Base-by-base conservation (phyloP, 306 rosid genomes). In the Dalbergia cultrata region DNA sequence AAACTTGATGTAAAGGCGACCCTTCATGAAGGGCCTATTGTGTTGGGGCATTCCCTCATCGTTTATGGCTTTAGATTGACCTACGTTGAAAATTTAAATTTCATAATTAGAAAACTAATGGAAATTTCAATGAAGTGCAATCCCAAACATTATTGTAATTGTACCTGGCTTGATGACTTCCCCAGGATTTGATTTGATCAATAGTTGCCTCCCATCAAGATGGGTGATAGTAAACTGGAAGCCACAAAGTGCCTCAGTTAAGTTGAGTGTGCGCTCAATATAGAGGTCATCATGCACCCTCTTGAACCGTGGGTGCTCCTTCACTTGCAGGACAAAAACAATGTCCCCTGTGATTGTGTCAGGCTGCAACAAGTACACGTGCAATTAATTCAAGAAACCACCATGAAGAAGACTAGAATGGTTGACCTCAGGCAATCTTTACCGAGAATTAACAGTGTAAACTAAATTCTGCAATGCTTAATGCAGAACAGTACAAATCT, bases 81-180 rank as follows among this genome's bases (percentile, higher is more conserved):
- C 94, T 92, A 62, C 67, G 70, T 47, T 49, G 58, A 5, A 73
- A 12, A 53, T 66, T 62, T 52, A 19, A 22, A 8, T 31, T 45
- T 26, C 16, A 67, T 43, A 17, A 34, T 16, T 37, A 22, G 58
- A 21, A 21, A 60, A 49, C 18, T 50, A 35, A 78, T 58, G 22
- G 79, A 47, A 75, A 43, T 31, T 31, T 34, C 74, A 69, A 1
- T 58, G 35, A 67, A 39, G 47, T 33, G 9, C 13, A 81, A 34
- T 69, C 43, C 5, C 7, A 6, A 72, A 39, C 8, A 17, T 34
- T 44, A 13, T 12, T 5, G 17, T 0, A 21, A 53, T 44, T 19
- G 75, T 89, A 94, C 98, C 97, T 69, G 97, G 97, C 85, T 90
- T 90, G 70, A 92, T 61, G 67, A 92, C 87, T 85, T 92, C 98